Evolutionary conservation across 768 basidiomycete genomes (phyloP), one percentile per base, ranked within the genome.

Genomic region (Artomyces pyxidatus): DNA sequence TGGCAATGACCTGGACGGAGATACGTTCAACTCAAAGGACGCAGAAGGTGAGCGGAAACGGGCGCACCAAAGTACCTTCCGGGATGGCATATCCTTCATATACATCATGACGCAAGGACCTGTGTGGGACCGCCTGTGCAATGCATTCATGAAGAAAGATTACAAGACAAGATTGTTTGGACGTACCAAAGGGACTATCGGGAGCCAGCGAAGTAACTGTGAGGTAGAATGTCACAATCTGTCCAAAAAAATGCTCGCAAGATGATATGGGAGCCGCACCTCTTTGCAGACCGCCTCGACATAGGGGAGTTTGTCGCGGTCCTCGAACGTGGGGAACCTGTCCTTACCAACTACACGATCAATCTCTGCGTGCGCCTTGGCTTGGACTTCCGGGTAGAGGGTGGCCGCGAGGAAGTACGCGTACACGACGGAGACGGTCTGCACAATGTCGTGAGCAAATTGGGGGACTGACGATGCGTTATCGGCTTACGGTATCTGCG

Each of bases 311-410:
- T 21, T 16, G 14, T 26, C 37, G 12, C 56, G 51, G 42, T 63
- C 62, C 4, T 32, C 45, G 19, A 49, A 48, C 2, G 52, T 52
- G 0, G 60, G 55, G n/a, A 59, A 46, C n/a, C 54, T 39, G 9
- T 44, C 37, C 14, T 19, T 32, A 4, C 56, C 59, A 3, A 51
- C 35, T 1, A 59, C 55, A 22, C 32, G n/a, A 47, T 65, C 62
- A 17, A 65, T 51, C 47, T 65, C 64, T 19, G 39, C 59, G 37
- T 61, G 64, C 1, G 61, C 62, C 37, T 48, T 49, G 26, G 37
- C 35, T 42, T 63, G 64, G 5, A 51, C 53, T 12, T 65, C 51
- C 0, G 64, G 64, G 48, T 55, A 53, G 7, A 59, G 47, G 8
- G 57, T 50, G 59, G 63, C 59, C 6, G 61, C 58, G 1, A 62